These are phyloP conservation scores for Prunus armeniaca DNA, from an alignment of 306 rosid species.

Conservation along the genomic window DNA sequence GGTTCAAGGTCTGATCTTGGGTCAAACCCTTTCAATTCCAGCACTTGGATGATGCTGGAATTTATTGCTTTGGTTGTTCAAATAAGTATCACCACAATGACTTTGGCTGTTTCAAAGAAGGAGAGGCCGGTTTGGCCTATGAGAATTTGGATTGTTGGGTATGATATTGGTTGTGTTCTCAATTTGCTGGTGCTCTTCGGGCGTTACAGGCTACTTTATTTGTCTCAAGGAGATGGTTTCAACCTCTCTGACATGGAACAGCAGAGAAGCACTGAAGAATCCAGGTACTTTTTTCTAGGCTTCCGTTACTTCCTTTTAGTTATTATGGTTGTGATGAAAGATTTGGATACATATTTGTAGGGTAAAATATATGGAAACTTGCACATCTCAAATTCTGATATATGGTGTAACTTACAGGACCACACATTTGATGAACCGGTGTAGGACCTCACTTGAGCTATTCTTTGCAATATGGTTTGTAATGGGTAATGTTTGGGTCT, in stretches of 20 bases:
- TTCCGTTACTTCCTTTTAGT: conserved; percentile 5
- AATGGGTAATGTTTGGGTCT: conserved; percentile 97
- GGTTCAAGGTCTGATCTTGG: conserved; percentile 85
- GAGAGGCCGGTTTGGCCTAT: conserved; percentile 97
- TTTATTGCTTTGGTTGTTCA: conserved; percentile 66
- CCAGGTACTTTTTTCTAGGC: conserved; percentile 52
- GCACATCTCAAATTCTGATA: background rate
- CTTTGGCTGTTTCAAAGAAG: conserved; percentile 57
- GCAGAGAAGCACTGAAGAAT: conserved; percentile 66
- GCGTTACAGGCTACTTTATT: conserved; percentile 54
- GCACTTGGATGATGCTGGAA: conserved; percentile 84
- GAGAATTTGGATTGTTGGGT: conserved; percentile 90
- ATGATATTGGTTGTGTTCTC: conserved; percentile 78
- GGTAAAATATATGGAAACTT: background rate
- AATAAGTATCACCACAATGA: conserved; percentile 49
- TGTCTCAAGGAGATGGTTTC: conserved; percentile 49
- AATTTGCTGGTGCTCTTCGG: conserved; percentile 73
- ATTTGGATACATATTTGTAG: background rate
- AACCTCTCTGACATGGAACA: conserved; percentile 65
- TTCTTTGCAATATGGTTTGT: conserved; percentile 99
- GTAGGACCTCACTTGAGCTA: conserved; percentile 75
- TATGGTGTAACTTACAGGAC: conserved; percentile 47
- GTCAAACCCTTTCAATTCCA: conserved; percentile 79
- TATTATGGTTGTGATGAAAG: background rate
- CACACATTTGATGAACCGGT: conserved; percentile 71